phyloP scores from a whole-genome alignment of 2,329 filamentous ascomycete genomes.

The Sphaceloma murrayae region DNA sequence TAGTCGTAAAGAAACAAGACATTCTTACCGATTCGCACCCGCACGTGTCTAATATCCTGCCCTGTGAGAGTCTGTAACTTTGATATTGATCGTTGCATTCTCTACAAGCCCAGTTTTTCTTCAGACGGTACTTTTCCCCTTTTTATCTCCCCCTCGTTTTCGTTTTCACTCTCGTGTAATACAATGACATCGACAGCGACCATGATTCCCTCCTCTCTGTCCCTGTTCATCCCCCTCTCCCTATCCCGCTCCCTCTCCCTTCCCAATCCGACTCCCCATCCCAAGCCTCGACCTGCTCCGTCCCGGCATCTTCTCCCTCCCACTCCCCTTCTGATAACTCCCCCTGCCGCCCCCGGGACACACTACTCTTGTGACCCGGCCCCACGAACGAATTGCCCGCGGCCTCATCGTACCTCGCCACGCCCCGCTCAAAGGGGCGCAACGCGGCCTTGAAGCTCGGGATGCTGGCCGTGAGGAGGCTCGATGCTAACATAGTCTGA shows the following conservation, averaged over 20 bases:
- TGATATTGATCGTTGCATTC: too few species aligned
- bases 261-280: too few species aligned
- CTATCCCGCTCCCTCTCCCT: neutral
- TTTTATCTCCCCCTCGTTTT: too few species aligned
- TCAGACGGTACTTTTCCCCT: too few species aligned
- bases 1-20: neutral
- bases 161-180: constrained; percentile 2
- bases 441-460: constrained; percentile 16
- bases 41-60: too few species aligned
- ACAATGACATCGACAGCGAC: neutral
- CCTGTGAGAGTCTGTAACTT: too few species aligned
- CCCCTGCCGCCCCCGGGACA: too few species aligned
- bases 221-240: neutral
- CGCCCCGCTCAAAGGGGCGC: constrained; percentile 14
- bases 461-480: constrained; percentile 16
- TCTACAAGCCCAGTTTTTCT: too few species aligned
- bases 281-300: too few species aligned
- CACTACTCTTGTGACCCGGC: neutral
- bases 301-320: too few species aligned
- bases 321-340: too few species aligned
- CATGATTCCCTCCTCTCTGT: neutral
- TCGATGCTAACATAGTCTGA: constrained; percentile 16
- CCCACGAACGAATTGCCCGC: constrained; percentile 1
- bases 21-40: neutral
- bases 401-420: constrained; percentile 1